Conservation (phyloP, 2,329 filamentous ascomycete genomes). For the Verticillium zaregamsianum region DNA sequence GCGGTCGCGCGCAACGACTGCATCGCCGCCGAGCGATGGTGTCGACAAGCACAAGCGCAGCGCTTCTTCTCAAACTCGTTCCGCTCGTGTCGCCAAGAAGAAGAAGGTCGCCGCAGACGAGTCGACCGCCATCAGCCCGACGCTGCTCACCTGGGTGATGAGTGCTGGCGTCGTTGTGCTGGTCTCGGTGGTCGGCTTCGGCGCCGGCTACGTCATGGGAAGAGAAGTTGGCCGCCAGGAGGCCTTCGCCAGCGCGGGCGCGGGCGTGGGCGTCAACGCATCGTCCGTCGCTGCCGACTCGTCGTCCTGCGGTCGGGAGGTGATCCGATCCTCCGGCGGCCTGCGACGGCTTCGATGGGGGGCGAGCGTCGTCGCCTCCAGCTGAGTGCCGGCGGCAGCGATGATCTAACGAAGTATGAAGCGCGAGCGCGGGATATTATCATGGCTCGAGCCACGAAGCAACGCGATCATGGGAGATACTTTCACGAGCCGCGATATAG, state of each 20-base stretch:
- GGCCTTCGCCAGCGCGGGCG: slow-evolving; percentile 36
- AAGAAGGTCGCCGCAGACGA: slow-evolving; percentile 44
- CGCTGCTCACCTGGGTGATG: slow-evolving; percentile 60
- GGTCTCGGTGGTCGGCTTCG: slow-evolving; percentile 64
- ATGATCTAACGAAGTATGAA: neutral
- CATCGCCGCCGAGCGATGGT: slow-evolving; percentile 16
- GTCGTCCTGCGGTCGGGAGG: slow-evolving; percentile 48
- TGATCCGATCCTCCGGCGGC: slow-evolving; percentile 46
- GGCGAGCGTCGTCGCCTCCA: slow-evolving; percentile 41
- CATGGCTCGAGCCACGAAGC: neutral
- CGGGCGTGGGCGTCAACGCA: slow-evolving; percentile 38
- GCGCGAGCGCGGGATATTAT: neutral
- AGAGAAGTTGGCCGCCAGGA: slow-evolving; percentile 63
- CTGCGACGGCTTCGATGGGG: slow-evolving; percentile 53
- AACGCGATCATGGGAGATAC: neutral
- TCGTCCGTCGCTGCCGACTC: slow-evolving; percentile 31
- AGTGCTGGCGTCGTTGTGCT: slow-evolving; percentile 65
- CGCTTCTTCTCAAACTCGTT: slow-evolving; percentile 26
- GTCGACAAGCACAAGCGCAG: slow-evolving; percentile 48
- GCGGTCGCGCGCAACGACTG: slow-evolving; percentile 19
- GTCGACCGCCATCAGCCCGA: slow-evolving; percentile 49
- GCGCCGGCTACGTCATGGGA: slow-evolving; percentile 65
- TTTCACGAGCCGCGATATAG: neutral
- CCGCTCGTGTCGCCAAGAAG: slow-evolving; percentile 52
- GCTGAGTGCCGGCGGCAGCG: neutral